phyloP scores from a whole-genome alignment of 2,329 filamentous ascomycete species.

The Ophiocordyceps polyrhachis-furcata region DNA sequence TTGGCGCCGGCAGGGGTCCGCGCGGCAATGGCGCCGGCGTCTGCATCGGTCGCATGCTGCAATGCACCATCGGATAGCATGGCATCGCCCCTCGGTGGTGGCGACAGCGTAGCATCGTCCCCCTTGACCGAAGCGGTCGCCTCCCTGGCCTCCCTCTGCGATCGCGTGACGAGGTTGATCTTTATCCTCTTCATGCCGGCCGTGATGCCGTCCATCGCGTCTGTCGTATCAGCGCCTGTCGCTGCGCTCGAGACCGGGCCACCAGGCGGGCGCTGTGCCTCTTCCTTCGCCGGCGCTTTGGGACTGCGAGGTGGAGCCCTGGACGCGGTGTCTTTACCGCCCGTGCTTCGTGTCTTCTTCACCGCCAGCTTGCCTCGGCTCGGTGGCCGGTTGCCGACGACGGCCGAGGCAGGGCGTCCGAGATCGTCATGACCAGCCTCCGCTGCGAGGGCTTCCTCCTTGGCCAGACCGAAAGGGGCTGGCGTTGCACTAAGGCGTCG shows the following conservation, averaged over 20 bases:
- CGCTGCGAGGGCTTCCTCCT: conserved; percentile 4
- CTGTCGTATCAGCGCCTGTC: conserved; percentile 5
- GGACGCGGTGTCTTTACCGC: conserved; percentile 19
- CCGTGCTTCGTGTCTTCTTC: conserved; percentile 40
- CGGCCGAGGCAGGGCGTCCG: conserved; percentile 20
- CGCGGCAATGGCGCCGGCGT: background rate
- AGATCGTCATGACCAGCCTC: conserved; percentile 2
- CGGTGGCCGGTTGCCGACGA: conserved; percentile 19
- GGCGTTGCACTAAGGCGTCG: conserved; percentile 33
- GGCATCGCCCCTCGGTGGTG: background rate
- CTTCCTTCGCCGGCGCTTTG: conserved; percentile 14
- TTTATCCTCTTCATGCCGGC: conserved; percentile 43
- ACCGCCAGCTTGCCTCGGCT: conserved; percentile 25
- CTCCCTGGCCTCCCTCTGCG: conserved; percentile 35
- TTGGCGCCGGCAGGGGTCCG: background rate
- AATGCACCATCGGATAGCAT: background rate
- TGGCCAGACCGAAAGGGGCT: conserved; percentile 10
- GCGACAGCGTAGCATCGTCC: conserved; percentile 4
- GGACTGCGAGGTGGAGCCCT: conserved; percentile 13
- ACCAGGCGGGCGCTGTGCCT: conserved; percentile 3
- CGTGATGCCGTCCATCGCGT: conserved; percentile 35
- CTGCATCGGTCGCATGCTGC: background rate
- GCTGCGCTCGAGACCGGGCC: background rate
- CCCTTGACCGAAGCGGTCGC: conserved; percentile 10
- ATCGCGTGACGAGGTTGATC: conserved; percentile 40